These are phyloP conservation scores for Phytophthora palmivora DNA, from an alignment of 352 stramenopile species.

Conservation along the genomic window DNA sequence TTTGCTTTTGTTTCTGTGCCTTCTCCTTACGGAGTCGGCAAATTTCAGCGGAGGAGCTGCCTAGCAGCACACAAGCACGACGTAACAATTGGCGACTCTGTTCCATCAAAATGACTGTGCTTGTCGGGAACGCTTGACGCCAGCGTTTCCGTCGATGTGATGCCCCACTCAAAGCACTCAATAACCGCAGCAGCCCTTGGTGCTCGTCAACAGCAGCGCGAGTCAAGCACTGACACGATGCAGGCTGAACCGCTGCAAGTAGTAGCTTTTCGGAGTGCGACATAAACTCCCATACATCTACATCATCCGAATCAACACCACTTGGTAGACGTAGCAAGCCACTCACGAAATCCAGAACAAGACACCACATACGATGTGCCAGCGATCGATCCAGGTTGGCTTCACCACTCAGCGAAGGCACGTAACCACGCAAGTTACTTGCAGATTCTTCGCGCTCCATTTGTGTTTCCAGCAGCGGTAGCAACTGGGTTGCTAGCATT, in stretches of 20 bases:
- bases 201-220: conserved; percentile 60
- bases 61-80: conserved; percentile 61
- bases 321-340: conserved; percentile 45
- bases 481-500: conserved; percentile 57
- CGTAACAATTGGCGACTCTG: conserved; percentile 62
- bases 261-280: conserved; percentile 55
- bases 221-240: conserved; percentile 40
- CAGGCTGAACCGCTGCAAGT: conserved; percentile 41
- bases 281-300: conserved; percentile 66
- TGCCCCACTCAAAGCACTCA: conserved; percentile 53
- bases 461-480: conserved; percentile 49
- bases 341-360: conserved; percentile 52
- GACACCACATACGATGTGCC: conserved; percentile 70
- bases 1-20: conserved; percentile 37
- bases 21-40: conserved; percentile 35
- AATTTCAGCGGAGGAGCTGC: conserved; percentile 52
- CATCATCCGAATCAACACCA: conserved; percentile 15
- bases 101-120: conserved; percentile 67
- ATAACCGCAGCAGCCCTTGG: conserved; percentile 46
- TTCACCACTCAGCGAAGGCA: conserved; percentile 7
- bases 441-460: conserved; percentile 47
- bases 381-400: conserved; percentile 41
- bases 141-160: conserved; percentile 47
- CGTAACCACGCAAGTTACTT: conserved; percentile 50
- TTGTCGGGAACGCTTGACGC: conserved; percentile 63